Conservation (phyloP, 306 rosid species). For the Cyamopsis tetragonoloba region DNA sequence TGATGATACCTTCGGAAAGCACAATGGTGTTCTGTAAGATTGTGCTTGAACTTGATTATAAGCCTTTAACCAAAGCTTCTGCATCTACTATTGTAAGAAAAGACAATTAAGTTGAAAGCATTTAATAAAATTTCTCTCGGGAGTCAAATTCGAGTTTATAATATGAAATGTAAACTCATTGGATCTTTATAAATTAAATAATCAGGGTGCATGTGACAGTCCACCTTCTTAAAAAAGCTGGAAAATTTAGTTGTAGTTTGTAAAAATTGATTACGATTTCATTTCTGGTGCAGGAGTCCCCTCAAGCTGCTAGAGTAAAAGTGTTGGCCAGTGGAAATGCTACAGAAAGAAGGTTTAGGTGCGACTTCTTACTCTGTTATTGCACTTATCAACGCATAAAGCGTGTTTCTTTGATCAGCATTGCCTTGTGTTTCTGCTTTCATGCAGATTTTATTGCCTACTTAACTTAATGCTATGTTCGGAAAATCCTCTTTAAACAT, state of each 20-base stretch:
- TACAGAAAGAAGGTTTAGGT: slow-evolving; percentile 98
- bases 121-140: neutral
- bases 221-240: neutral
- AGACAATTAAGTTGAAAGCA: neutral
- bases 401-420: neutral
- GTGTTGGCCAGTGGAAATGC: slow-evolving; percentile 98
- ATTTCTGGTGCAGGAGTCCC: slow-evolving; percentile 73
- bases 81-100: neutral
- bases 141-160: neutral
- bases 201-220: slow-evolving; percentile 7
- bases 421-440: neutral
- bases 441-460: neutral
- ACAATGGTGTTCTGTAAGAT: neutral
- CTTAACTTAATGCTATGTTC: neutral
- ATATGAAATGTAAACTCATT: neutral
- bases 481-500: neutral
- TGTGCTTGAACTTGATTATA: slow-evolving; percentile 8
- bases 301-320: slow-evolving; percentile 98
- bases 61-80: neutral
- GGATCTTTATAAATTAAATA: neutral
- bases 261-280: slow-evolving; percentile 21
- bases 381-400: slow-evolving; percentile 4
- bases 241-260: neutral
- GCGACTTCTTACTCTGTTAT: slow-evolving; percentile 1
- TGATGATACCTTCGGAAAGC: neutral